Base-by-base conservation (phyloP, 1,139 yeast species). In the Yarrowia galli region DNA sequence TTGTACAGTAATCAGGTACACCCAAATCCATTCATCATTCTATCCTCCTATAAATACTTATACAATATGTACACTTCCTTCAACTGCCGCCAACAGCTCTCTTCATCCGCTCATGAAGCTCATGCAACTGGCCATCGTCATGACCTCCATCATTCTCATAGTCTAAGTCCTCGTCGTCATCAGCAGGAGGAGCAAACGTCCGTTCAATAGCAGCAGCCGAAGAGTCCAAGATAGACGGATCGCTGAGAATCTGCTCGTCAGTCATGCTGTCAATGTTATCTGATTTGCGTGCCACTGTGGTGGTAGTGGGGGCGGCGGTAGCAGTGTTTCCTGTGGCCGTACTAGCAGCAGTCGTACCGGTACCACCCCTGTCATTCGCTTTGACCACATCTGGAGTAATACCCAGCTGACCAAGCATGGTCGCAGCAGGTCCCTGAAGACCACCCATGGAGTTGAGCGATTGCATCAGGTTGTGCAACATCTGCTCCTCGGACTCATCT, bases 401-500 rank as follows among this genome's bases (percentile, higher is more conserved):
- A 25, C 76, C 78, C 67, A 78, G 61, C 45, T 77, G 76, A 16
- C 75, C 75, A 12, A 79, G 71, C 23, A 79, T 71, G 15, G 79
- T 74, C 6, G 79, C 74, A 3, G 79, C 78, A 1, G 84, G 84
- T 0, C 83, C 83, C 7, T 73, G 73, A 9, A 73, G 71, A 1
- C 77, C 77, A 4, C 79, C 81, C 35, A 75, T 77, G 4, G 76
- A 68, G n/a, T 72, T 71, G 58, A 76, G 68, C 20, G 75, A 72
- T 65, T 73, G 71, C 54, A 76, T 68, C 58, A 77, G 71, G 66
- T 74, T 71, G 25, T 68, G 68, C 42, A 79, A 67, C 20, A 72
- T 72, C 60, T 73, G 72, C 53, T 72, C 70, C 10, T 75, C 75
- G n/a, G 75, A 77, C 42, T 71, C 72, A 18, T 74, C 72, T 20